Evolutionary conservation across 2,329 filamentous ascomycete genomes (phyloP).

Genomic region (Beauveria scarabaeidicola): DNA sequence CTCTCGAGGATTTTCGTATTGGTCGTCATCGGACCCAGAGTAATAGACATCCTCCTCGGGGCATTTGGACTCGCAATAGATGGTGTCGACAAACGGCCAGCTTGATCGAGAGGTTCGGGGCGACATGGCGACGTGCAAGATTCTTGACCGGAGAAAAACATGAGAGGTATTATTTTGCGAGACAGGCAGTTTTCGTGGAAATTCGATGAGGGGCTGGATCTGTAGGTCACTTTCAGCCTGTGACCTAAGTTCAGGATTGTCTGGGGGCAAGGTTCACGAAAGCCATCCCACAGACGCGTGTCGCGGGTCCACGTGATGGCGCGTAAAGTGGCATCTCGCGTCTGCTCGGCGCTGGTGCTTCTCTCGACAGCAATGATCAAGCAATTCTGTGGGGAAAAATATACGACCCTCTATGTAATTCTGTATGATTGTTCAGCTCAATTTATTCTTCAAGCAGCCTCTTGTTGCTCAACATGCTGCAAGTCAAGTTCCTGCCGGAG

Average conservation of each 20-base stretch:
- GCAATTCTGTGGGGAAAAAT: too few species aligned
- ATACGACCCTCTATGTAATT: too few species aligned
- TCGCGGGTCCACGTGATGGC: constrained; percentile 26
- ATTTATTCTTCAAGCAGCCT: not conserved
- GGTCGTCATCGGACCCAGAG: constrained; percentile 49
- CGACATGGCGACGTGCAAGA: not conserved
- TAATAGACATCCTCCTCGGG: constrained; percentile 40
- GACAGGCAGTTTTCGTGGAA: too few species aligned
- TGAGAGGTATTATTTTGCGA: not conserved
- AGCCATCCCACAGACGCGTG: constrained; percentile 19
- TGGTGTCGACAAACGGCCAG: constrained; percentile 23
- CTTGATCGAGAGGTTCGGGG: not conserved
- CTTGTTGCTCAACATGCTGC: not conserved
- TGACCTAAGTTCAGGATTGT: not conserved
- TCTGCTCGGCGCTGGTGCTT: not conserved
- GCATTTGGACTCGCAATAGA: constrained; percentile 39
- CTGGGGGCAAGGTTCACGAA: not conserved
- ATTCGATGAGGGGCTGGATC: not conserved
- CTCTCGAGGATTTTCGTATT: constrained; percentile 37
- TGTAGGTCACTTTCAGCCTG: not conserved
- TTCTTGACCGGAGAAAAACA: not conserved
- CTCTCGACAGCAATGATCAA: not conserved
- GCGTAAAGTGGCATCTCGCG: constrained; percentile 21
- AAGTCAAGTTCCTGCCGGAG: not conserved
- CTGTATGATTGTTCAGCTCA: not conserved